phyloP scores from a whole-genome alignment of 73 alveolate genomes.

The Stentor coeruleus region DNA sequence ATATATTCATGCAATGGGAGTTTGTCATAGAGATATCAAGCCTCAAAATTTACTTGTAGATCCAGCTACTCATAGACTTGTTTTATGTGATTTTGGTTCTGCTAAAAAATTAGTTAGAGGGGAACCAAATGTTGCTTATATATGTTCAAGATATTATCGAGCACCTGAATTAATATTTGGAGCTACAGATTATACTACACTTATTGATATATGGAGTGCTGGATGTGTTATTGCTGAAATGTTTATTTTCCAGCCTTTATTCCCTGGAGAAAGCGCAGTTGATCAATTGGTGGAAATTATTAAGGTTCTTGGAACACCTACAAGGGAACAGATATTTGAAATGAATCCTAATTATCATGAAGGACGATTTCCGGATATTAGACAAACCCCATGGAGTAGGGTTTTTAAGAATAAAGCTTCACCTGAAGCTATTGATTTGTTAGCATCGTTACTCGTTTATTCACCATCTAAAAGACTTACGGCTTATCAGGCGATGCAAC shows the following conservation, averaged over 20 bases:
- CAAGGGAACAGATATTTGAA: slow-evolving; percentile 68
- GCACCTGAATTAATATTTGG: slow-evolving; percentile 98
- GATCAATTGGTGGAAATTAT: slow-evolving; percentile 81
- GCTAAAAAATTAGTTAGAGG: slow-evolving; percentile 87
- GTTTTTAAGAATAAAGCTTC: slow-evolving; percentile 51
- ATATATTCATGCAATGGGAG: slow-evolving; percentile 76
- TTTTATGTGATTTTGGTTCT: slow-evolving; percentile 93
- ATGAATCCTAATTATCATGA: slow-evolving; percentile 85
- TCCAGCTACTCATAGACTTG: slow-evolving; percentile 45
- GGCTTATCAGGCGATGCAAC: slow-evolving; percentile 63
- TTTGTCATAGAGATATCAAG: slow-evolving; percentile 86
- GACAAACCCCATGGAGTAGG: slow-evolving; percentile 86
- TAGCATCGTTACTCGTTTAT: slow-evolving; percentile 61
- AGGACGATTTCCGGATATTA: slow-evolving; percentile 83
- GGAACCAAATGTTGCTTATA: slow-evolving; percentile 93
- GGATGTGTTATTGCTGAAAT: slow-evolving; percentile 93
- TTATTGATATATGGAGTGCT: slow-evolving; percentile 79
- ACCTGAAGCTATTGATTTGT: slow-evolving; percentile 62
- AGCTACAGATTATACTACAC: slow-evolving; percentile 82
- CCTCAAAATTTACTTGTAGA: slow-evolving; percentile 79
- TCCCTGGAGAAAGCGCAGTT: slow-evolving; percentile 71
- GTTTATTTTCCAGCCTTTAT: slow-evolving; percentile 72
- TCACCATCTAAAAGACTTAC: slow-evolving; percentile 64
- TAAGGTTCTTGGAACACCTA: slow-evolving; percentile 84
- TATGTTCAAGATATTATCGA: slow-evolving; percentile 80